phyloP scores from a whole-genome alignment of 192 early-diverging fungal genomes.

The Linnemannia schmuckeri region DNA sequence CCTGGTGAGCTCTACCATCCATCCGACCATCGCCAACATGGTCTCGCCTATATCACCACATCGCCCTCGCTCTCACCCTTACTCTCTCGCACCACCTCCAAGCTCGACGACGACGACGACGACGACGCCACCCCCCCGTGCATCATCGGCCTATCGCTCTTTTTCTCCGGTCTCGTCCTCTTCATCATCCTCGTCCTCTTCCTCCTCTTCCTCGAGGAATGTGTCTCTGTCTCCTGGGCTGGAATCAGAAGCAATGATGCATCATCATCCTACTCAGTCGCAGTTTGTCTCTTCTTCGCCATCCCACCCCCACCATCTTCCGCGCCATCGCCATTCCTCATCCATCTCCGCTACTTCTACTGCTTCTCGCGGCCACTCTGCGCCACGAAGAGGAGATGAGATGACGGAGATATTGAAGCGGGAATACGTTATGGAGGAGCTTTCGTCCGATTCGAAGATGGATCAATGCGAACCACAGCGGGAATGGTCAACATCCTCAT shows the following conservation, averaged over 20 bases:
- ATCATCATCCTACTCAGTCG: neutral
- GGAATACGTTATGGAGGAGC: slow-evolving; percentile 16
- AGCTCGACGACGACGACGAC: neutral
- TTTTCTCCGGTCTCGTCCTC: slow-evolving; percentile 20
- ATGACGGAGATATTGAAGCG: slow-evolving; percentile 20
- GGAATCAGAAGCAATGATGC: slow-evolving; percentile 12
- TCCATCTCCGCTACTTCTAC: neutral
- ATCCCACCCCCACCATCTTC: neutral
- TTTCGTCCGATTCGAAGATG: slow-evolving; percentile 44
- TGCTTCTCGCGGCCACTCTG: neutral
- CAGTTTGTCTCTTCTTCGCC: neutral
- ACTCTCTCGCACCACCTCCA: slow-evolving; percentile 7
- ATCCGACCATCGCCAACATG: slow-evolving; percentile 39
- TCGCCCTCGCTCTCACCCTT: neutral
- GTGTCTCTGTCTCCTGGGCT: slow-evolving; percentile 27
- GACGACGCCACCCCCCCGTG: neutral
- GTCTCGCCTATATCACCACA: slow-evolving; percentile 15
- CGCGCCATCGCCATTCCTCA: neutral
- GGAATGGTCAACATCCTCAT: slow-evolving; percentile 37
- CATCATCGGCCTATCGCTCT: slow-evolving; percentile 8
- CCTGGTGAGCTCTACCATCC: slow-evolving; percentile 7
- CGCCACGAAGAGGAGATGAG: neutral
- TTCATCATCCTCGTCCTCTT: neutral
- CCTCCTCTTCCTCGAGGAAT: slow-evolving; percentile 18
- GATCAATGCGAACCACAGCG: slow-evolving; percentile 46